Conservation (phyloP, 1,139 yeast species). For the Petasospora rhodanensis region DNA sequence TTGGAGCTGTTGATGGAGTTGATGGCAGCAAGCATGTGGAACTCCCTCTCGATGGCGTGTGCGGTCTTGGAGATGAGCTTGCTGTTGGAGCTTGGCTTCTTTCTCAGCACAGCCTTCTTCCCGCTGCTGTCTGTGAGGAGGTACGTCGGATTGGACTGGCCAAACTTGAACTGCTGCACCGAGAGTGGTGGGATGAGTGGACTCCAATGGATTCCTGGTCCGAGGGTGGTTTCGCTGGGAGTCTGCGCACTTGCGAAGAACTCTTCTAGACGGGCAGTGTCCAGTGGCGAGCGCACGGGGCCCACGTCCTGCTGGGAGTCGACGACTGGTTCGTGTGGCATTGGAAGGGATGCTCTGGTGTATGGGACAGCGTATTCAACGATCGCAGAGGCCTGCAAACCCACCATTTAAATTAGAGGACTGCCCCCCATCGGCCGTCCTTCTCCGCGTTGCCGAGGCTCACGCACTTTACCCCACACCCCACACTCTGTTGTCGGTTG, state of each 20-base stretch:
- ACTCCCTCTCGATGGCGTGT: conserved; percentile 64
- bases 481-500: too few relatives aligned
- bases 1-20: conserved; percentile 28
- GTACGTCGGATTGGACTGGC: conserved; percentile 67
- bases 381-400: too few relatives aligned
- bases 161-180: conserved; percentile 55
- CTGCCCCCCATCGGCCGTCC: too few relatives aligned
- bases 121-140: conserved; percentile 41
- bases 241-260: conserved; percentile 26
- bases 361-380: too few relatives aligned
- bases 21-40: conserved; percentile 47
- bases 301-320: conserved; percentile 25
- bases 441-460: too few relatives aligned
- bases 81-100: conserved; percentile 55
- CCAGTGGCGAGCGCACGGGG: conserved; percentile 25
- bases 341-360: background rate
- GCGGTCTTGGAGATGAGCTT: conserved; percentile 55
- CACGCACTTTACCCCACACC: too few relatives aligned
- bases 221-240: conserved; percentile 10
- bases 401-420: too few relatives aligned
- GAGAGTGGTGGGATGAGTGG: conserved; percentile 23
- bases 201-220: conserved; percentile 10
- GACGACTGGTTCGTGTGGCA: conserved; percentile 11
- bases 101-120: conserved; percentile 46
- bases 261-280: conserved; percentile 31